These are phyloP conservation scores for Bassia scoparia DNA, from an alignment of 148 eudicot genomes.

Conservation along the genomic window DNA sequence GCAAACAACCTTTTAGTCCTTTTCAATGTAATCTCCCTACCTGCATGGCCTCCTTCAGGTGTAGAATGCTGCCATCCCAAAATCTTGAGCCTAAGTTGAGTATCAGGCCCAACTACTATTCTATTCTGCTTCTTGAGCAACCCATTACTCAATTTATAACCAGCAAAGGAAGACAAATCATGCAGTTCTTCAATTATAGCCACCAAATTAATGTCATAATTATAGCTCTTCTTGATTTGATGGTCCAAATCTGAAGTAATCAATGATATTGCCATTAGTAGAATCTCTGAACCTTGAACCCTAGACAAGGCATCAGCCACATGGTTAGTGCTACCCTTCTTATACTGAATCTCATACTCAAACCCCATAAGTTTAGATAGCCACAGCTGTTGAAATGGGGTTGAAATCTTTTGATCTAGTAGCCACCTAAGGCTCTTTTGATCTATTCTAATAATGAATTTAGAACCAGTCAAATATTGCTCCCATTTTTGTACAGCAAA, in stretches of 20 bases:
- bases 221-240: not conserved
- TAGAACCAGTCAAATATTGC: too few relatives aligned
- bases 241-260: not conserved
- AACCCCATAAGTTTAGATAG: not conserved
- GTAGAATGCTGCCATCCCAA: too few relatives aligned
- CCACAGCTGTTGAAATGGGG: not conserved
- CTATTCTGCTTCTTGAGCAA: too few relatives aligned
- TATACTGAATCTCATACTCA: not conserved
- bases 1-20: too few relatives aligned
- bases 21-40: too few relatives aligned
- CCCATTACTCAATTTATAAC: too few relatives aligned
- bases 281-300: not conserved
- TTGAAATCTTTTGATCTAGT: not conserved
- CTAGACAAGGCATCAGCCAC: not conserved
- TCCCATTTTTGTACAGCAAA: too few relatives aligned
- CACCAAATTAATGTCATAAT: not conserved
- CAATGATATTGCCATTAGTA: not conserved
- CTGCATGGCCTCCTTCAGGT: too few relatives aligned
- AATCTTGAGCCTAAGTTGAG: too few relatives aligned
- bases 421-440: not conserved
- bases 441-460: conserved; percentile 1
- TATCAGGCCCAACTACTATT: too few relatives aligned
- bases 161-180: too few relatives aligned
- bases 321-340: not conserved
- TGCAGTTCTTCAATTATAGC: too few relatives aligned